Conservation (phyloP, 2,329 filamentous ascomycete genomes). For the Alternaria sp. region DNA sequence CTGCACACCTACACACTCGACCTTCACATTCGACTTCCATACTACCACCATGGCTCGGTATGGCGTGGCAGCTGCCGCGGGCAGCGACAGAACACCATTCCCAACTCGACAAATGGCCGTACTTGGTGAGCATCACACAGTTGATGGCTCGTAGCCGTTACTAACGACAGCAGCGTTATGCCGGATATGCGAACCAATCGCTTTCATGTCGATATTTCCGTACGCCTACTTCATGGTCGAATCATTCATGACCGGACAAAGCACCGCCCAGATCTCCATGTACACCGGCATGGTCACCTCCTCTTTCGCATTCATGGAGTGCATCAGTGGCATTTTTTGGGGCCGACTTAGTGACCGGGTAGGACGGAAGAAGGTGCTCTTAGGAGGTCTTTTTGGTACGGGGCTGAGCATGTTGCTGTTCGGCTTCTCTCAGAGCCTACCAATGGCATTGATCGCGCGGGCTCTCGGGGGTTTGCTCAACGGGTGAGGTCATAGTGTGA, state of each 20-base stretch:
- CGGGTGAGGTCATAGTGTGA: conserved; percentile 67
- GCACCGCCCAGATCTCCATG: conserved; percentile 81
- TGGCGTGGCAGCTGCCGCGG: conserved; percentile 36
- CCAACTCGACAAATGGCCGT: conserved; percentile 66
- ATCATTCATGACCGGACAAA: conserved; percentile 84
- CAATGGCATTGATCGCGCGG: conserved; percentile 83
- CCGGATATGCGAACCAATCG: conserved; percentile 97
- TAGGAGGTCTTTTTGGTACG: conserved; percentile 89
- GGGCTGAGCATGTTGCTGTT: conserved; percentile 92
- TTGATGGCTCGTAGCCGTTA: background rate
- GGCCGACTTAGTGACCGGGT: conserved; percentile 89
- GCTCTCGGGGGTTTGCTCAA: conserved; percentile 91
- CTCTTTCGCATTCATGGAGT: conserved; percentile 94
- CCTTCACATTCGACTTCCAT: conserved; percentile 4
- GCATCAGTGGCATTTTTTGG: conserved; percentile 91
- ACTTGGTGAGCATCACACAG: conserved; percentile 54
- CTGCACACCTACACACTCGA: background rate
- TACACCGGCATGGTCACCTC: conserved; percentile 97
- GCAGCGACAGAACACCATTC: conserved; percentile 56
- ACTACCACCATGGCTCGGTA: conserved; percentile 41
- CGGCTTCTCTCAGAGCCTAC: conserved; percentile 84
- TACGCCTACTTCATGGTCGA: conserved; percentile 98
- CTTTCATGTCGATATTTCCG: conserved; percentile 99
- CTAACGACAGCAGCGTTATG: conserved; percentile 72
- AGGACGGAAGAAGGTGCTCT: conserved; percentile 89